Base-by-base conservation (phyloP, 495 filamentous ascomycete genomes). In the Xylaria curta region DNA sequence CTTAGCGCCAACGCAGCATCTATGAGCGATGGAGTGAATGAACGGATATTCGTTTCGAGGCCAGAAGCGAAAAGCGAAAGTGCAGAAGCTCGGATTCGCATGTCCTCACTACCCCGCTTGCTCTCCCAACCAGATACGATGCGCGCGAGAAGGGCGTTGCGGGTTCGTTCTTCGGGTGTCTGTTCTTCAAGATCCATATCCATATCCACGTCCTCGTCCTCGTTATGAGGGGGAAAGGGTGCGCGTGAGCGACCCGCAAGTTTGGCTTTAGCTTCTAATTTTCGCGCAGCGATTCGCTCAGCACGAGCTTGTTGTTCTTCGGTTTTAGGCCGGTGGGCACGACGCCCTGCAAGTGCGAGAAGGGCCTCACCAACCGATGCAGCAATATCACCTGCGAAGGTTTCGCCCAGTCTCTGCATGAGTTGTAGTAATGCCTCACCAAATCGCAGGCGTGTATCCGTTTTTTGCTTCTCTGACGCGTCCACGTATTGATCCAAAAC, bases 101-200 rank as follows among this genome's bases (percentile, higher is more conserved):
- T 82, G 75, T 97, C 94, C 74, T 97, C 94, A 24, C 87, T 84
- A 0, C 87, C 85, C 1, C 89, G 87, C 64, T 87, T 91, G 53
- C 86, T 86, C 65, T 90, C 88, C 94, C 94, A 97, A 6, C 91
- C 91, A 6, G 85, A 81, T 2, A 97, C 85, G 47, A 97, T 93
- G 59, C 87, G 86, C 19, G 86, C 85, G 0, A 91, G 81, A 13
- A 89, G 79, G 3, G 85, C 86, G 28, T 86, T 81, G 72, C 88
- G 85, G 49, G 85, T 74, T 46, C 82, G 80, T 58, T 86, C 85
- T 13, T 86, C 81, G 9, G 76, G 82, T 3, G 86, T 80, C 2
- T 84, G 75, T 15, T 87, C 83, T 1, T 82, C 83, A 31, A 87
- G 82, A 36, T 82, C 77, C 44, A 84, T 74, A 28, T 85, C 82